Evolutionary conservation across 1,284 basidiomycete species (phyloP), one percentile per base, ranked within the genome.

Genomic region (Testicularia cyperi): DNA sequence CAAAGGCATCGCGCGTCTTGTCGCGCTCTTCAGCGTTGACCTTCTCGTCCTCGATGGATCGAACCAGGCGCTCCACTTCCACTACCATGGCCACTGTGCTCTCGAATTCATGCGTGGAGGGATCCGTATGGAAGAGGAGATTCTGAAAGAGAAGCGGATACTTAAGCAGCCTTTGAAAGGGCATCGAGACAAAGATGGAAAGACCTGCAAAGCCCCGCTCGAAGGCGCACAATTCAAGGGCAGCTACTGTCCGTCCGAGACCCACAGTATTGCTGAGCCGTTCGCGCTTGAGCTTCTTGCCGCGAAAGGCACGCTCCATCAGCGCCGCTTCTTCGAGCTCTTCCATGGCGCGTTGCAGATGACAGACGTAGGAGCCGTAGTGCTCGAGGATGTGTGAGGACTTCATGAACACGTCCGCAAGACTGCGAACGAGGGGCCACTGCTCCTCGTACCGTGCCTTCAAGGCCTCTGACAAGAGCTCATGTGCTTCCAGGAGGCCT

Each of bases 141-240:
- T 96, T 96, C 79, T 97, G 92, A 80, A 97, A 96, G 29, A 98
- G 84, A 14, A 98, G 83, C 3, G 94, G 94, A 76, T 97, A 95
- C 78, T 98, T 97, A 75, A 96, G 85, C 30, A 98, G 81, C 23
- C 94, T 84, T 74, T 97, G 94, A 79, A 98, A 95, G 1, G 94
- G 94, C 78, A 96, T 97, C 19, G 90, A 92, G 8, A 96, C 81
- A 3, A 90, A 90, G 71, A 98, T 97, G 24, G 89, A 86, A 30
- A 98, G 81, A 0, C 91, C 90, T 2, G 89, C 90, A 79, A 96
- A 92, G 60, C 90, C 92, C 72, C 88, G 87, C 54, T 89, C 87
- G 16, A 82, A 81, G 0, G 94, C 88, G 21, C 81, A 79, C 55
- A 86, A 83, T 78, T 97, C 94, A 13, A 95, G 53, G 5, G 68